phyloP scores from a whole-genome alignment of 1,284 basidiomycete species.

The Cryptococcus sp. region DNA sequence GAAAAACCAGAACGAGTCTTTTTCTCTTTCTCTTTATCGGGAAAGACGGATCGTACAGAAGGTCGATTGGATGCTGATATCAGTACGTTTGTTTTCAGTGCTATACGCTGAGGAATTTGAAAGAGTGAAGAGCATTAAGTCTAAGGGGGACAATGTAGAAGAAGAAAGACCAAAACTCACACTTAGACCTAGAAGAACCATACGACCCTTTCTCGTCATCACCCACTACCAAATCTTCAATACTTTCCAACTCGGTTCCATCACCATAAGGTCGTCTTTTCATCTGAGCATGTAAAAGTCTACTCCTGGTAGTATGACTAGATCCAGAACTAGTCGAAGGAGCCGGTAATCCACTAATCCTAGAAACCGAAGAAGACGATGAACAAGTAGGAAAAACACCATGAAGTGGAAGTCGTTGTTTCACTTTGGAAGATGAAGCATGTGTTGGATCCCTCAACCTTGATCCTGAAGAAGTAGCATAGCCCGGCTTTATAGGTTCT shows the following conservation, averaged over 20 bases:
- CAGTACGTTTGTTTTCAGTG: too few species aligned
- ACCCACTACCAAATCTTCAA: slow-evolving; percentile 86
- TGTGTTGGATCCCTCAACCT: slow-evolving; percentile 78
- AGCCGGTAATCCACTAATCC: too few species aligned
- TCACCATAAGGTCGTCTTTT: slow-evolving; percentile 66
- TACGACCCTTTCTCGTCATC: slow-evolving; percentile 55
- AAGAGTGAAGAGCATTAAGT: too few species aligned
- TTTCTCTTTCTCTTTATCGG: background rate
- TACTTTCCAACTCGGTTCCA: slow-evolving; percentile 83
- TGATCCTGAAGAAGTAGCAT: slow-evolving; percentile 5
- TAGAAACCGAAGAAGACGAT: too few species aligned
- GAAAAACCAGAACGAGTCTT: background rate
- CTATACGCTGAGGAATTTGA: too few species aligned
- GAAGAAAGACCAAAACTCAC: background rate
- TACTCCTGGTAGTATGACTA: too few species aligned
- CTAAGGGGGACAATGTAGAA: too few species aligned
- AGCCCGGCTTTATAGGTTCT: background rate
- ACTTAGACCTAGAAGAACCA: background rate
- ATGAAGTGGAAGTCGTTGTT: slow-evolving; percentile 66
- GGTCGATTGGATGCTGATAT: too few species aligned
- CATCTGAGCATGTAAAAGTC: background rate
- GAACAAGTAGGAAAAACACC: slow-evolving; percentile 57
- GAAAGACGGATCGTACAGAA: too few species aligned
- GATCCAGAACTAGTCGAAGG: slow-evolving; percentile 19
- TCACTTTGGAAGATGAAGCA: slow-evolving; percentile 57